Evolutionary conservation across 805 yeast genomes (phyloP).

Genomic region (Nematodospora valgi): DNA sequence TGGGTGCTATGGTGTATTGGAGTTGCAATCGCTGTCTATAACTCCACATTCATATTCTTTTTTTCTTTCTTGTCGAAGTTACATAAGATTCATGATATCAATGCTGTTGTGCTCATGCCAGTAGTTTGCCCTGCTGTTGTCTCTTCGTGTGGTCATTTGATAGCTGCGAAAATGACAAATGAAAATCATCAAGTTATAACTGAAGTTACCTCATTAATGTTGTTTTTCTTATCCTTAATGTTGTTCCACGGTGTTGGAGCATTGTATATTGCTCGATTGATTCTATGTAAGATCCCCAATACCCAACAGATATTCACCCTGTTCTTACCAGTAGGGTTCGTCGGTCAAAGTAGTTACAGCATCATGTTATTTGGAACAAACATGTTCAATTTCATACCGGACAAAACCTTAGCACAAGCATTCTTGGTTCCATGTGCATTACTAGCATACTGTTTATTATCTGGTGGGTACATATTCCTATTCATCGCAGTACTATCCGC

Average conservation of each 20-base stretch:
- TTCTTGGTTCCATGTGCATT: slow-evolving; percentile 26
- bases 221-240: slow-evolving; percentile 65
- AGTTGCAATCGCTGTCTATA: slow-evolving; percentile 6
- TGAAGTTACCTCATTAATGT: slow-evolving; percentile 48
- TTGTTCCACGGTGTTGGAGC: slow-evolving; percentile 53
- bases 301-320: slow-evolving; percentile 51
- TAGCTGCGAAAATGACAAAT: slow-evolving; percentile 40
- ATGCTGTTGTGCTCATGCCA: slow-evolving; percentile 60
- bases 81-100: slow-evolving; percentile 25
- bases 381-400: slow-evolving; percentile 17
- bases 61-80: slow-evolving; percentile 7
- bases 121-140: slow-evolving; percentile 77
- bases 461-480: slow-evolving; percentile 51
- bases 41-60: slow-evolving; percentile 6
- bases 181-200: slow-evolving; percentile 45
- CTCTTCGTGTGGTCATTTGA: slow-evolving; percentile 58
- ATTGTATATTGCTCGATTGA: slow-evolving; percentile 57
- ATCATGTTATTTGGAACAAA: slow-evolving; percentile 52
- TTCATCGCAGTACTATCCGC: slow-evolving; percentile 28
- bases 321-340: slow-evolving; percentile 73
- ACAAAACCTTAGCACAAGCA: slow-evolving; percentile 17
- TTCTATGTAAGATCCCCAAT: slow-evolving; percentile 54
- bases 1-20: slow-evolving; percentile 67
- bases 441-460: slow-evolving; percentile 30
- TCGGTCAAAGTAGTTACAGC: slow-evolving; percentile 79